phyloP scores from a whole-genome alignment of 2,329 filamentous ascomycete genomes.

The Alternaria panax region DNA sequence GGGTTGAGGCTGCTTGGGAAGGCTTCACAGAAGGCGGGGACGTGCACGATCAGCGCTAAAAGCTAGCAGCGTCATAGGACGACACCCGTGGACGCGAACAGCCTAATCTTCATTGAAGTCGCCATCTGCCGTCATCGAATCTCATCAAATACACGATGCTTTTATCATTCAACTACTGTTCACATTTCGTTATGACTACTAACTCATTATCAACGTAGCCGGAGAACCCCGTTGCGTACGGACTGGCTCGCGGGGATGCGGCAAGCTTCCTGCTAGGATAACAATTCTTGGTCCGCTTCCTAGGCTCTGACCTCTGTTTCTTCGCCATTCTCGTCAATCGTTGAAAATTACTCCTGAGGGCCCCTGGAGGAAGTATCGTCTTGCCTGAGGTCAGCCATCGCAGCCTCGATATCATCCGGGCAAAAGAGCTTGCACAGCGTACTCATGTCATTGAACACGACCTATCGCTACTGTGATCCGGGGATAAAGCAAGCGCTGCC shows the following conservation, averaged over 20 bases:
- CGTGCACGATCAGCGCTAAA: neutral
- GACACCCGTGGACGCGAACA: neutral
- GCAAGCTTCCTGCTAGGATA: neutral
- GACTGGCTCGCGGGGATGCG: no score
- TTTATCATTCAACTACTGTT: neutral
- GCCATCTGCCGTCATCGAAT: neutral
- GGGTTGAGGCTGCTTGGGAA: no score
- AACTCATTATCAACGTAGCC: no score
- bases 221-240: neutral
- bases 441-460: neutral
- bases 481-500: neutral
- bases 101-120: neutral
- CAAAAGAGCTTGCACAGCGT: neutral
- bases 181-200: neutral
- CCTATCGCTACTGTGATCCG: neutral
- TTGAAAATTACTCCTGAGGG: no score
- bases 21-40: neutral
- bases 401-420: neutral
- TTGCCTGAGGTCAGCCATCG: neutral
- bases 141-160: neutral
- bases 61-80: neutral
- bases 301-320: neutral
- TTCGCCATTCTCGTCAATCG: neutral
- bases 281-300: neutral
- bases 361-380: neutral